Evolutionary conservation across 495 filamentous ascomycete species (phyloP), one percentile per base, ranked within the genome.

Genomic region (Aspergillus steynii): DNA sequence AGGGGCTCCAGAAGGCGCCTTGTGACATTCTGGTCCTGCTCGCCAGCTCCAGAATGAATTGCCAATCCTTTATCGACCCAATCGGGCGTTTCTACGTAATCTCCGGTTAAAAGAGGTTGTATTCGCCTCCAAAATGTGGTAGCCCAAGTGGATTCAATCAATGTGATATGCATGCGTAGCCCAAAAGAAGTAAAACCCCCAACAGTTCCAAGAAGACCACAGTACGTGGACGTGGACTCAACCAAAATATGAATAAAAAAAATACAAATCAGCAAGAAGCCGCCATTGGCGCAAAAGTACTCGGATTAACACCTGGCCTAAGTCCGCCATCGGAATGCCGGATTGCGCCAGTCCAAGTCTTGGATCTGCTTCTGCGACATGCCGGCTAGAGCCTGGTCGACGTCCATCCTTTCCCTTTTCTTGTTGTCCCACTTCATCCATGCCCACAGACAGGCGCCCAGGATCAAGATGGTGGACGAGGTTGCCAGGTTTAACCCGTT

Each of bases 401-500:
- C 65, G 65, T 85, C 82, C 29, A 77, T 74, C 14, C 64, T 63
- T 34, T 83, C 84, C 53, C 89, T 76, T 66, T 75, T 77, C 68
- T 74, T 80, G 64, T 92, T 91, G 63, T 89, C 83, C 69, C 68
- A 70, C n/a, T 68, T 71, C 83, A 91, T 91, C 80, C 83, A 91
- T 0, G 80, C 20, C 67, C 85, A 72, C 51, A 85, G 63, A 0
- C 55, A 48, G 2, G 79, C 76, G 9, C 75, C 65, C 4, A 85
- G 14, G 14, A 90, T 8, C 5, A 90, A 66, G 8, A 80, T 83
- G 26, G 73, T 71, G n/a, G 73, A 74, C 3, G 79, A 70, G 0
- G 86, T 84, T 0, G 86, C 88, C n/a, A 91, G 70, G 66, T 91
- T 91, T 42, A 92, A 68, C 0, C 88, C 88, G 70, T 92, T 90